Conservation (phyloP, 108 stramenopile species). For the Poteriospumella lacustris region DNA sequence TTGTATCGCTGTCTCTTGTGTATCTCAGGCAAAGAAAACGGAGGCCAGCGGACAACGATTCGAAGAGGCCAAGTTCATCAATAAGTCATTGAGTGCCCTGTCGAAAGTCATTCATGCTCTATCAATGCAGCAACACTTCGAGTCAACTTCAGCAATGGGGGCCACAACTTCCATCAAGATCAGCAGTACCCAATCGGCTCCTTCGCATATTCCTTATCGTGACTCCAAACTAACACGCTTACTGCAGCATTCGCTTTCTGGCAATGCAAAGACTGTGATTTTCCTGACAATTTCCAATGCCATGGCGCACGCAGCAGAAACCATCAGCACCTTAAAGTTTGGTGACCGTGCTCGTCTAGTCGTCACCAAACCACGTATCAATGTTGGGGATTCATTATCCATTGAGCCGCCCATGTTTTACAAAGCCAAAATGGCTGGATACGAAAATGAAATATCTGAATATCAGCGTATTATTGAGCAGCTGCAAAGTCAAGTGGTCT, state of each 20-base stretch:
- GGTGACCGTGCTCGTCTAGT: constrained; percentile 11
- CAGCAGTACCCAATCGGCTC: neutral
- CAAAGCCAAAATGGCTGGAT: neutral
- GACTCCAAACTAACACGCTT: constrained; percentile 19
- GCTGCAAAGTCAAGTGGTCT: neutral
- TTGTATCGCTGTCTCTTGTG: neutral
- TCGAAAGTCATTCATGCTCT: constrained; percentile 41
- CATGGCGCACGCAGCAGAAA: neutral
- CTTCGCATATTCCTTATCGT: neutral
- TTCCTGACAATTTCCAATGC: neutral
- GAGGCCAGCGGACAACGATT: constrained; percentile 38
- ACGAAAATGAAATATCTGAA: neutral
- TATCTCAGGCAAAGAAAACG: constrained; percentile 20
- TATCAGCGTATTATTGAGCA: neutral
- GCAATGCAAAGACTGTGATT: constrained; percentile 19
- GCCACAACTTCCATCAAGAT: neutral
- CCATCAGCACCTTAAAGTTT: neutral
- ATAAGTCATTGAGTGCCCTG: constrained; percentile 36
- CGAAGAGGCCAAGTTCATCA: constrained; percentile 44
- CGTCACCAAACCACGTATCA: neutral
- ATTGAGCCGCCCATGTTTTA: neutral
- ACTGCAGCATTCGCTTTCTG: neutral
- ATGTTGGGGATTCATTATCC: neutral
- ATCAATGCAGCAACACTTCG: neutral
- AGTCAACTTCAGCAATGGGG: neutral